Conservation (phyloP, 2,329 filamentous ascomycete species). For the Sclerotinia trifoliorum region DNA sequence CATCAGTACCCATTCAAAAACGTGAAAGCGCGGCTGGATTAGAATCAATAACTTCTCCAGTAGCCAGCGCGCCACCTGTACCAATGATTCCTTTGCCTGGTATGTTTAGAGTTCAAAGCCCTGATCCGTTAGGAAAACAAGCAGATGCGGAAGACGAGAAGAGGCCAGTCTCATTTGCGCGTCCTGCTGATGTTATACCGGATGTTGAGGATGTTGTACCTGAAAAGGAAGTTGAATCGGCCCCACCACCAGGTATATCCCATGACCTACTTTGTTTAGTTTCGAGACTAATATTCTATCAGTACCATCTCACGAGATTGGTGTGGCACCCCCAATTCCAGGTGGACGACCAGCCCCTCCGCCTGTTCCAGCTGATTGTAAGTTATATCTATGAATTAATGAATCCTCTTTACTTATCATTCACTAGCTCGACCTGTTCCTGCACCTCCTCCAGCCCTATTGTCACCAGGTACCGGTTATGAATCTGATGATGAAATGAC, state of each 20-base stretch:
- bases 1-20: slow-evolving; percentile 44
- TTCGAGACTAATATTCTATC: slow-evolving; percentile 21
- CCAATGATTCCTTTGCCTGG: slow-evolving; percentile 69
- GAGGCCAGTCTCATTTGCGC: slow-evolving; percentile 45
- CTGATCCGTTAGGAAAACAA: slow-evolving; percentile 44
- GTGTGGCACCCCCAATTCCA: slow-evolving; percentile 38
- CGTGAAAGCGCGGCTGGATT: slow-evolving; percentile 44
- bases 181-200: slow-evolving; percentile 48
- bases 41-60: slow-evolving; percentile 46
- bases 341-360: slow-evolving; percentile 54
- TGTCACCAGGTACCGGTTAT: slow-evolving; percentile 73
- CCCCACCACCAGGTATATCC: slow-evolving; percentile 40
- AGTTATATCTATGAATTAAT: slow-evolving; percentile 40
- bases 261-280: not conserved
- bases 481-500: slow-evolving; percentile 88
- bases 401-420: slow-evolving; percentile 34
- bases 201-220: slow-evolving; percentile 54
- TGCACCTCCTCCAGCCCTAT: slow-evolving; percentile 51
- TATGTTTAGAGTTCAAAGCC: slow-evolving; percentile 58
- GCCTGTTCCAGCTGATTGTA: slow-evolving; percentile 60
- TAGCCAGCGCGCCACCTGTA: slow-evolving; percentile 52
- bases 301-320: slow-evolving; percentile 38
- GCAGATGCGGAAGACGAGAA: slow-evolving; percentile 47
- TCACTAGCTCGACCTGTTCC: slow-evolving; percentile 61
- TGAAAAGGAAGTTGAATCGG: slow-evolving; percentile 36